Conservation (phyloP, 164 flowering plant species). For the Stephania yunnanensis region DNA sequence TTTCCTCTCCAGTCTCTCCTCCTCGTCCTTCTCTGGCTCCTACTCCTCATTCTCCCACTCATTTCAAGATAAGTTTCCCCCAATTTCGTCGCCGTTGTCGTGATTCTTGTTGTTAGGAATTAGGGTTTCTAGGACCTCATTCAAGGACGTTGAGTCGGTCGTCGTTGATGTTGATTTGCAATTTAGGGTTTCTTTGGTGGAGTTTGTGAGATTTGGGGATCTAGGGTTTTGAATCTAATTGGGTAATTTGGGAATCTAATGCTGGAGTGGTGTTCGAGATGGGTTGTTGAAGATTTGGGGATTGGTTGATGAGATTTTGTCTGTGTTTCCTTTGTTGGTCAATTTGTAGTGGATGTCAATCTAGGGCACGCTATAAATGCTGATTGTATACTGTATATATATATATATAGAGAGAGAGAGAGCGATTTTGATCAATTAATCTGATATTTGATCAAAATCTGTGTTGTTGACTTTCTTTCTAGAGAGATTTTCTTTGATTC, state of each 20-base stretch:
- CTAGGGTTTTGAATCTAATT: not conserved
- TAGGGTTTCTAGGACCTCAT: slow-evolving; percentile 3
- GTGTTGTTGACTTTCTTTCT: not conserved
- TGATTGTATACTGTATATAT: slow-evolving; percentile 13
- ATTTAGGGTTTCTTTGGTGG: not conserved
- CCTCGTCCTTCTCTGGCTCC: slow-evolving; percentile 20
- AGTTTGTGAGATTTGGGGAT: slow-evolving; percentile 10
- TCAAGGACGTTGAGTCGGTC: not conserved
- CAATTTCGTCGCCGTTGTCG: not conserved
- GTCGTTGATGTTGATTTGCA: not conserved
- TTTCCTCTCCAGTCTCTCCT: slow-evolving; percentile 32
- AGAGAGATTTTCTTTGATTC: slow-evolving; percentile 23
- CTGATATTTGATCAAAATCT: not conserved
- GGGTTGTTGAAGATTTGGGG: slow-evolving; percentile 34
- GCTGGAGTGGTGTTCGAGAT: slow-evolving; percentile 21
- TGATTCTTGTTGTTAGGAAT: not conserved
- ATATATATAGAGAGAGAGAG: too few relatives aligned
- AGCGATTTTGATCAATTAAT: not conserved
- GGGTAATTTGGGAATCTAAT: slow-evolving; percentile 10
- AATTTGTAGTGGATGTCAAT: not conserved
- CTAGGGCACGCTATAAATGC: not conserved
- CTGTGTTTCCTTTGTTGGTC: not conserved
- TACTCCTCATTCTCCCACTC: slow-evolving; percentile 31
- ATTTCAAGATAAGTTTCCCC: slow-evolving; percentile 9
- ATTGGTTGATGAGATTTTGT: slow-evolving; percentile 20